Evolutionary conservation across 2,329 filamentous ascomycete species (phyloP).

Genomic region (Diaporthe citrichinensis): DNA sequence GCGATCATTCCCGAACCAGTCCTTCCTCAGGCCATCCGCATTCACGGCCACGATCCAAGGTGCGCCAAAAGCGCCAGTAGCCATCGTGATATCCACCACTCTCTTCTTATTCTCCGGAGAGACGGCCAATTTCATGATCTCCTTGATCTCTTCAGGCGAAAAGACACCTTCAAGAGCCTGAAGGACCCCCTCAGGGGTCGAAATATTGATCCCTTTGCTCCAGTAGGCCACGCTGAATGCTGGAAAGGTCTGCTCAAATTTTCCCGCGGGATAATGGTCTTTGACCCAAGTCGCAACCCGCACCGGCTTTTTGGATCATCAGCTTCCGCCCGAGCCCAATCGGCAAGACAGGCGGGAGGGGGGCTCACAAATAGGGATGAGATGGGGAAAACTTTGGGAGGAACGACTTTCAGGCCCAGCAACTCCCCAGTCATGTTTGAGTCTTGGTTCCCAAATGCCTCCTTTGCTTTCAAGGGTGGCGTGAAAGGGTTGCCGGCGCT

Average conservation of each 20-base stretch:
- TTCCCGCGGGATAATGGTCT: slow-evolving; percentile 4
- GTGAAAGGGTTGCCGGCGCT: slow-evolving; percentile 1
- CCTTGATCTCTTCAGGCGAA: neutral
- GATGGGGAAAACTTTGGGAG: neutral
- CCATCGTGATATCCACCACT: slow-evolving; percentile 1
- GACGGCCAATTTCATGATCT: slow-evolving; percentile 8
- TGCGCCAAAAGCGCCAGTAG: slow-evolving; percentile 5
- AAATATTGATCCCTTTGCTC: neutral
- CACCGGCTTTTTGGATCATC: slow-evolving; percentile 53
- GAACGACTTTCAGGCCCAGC: slow-evolving; percentile 22
- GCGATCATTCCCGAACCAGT: slow-evolving; percentile 20
- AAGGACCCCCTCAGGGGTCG: neutral
- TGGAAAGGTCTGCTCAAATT: slow-evolving; percentile 11
- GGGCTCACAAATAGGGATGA: slow-evolving; percentile 9
- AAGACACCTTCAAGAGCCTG: slow-evolving; percentile 9
- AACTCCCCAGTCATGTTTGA: neutral
- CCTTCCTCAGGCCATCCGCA: neutral
- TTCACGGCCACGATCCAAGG: slow-evolving; percentile 6
- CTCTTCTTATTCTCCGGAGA: slow-evolving; percentile 8
- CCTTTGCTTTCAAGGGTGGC: slow-evolving; percentile 10
- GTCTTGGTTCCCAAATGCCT: neutral
- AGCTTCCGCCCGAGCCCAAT: neutral
- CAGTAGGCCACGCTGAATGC: slow-evolving; percentile 3
- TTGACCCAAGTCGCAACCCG: slow-evolving; percentile 13
- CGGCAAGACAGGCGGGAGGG: neutral